A percentile compares a stretch with the other conserved stretches of the same genome.
phyloP scores from a whole-genome alignment of 805 yeast genomes.

The Kodamaea hsintzibuensis region DNA sequence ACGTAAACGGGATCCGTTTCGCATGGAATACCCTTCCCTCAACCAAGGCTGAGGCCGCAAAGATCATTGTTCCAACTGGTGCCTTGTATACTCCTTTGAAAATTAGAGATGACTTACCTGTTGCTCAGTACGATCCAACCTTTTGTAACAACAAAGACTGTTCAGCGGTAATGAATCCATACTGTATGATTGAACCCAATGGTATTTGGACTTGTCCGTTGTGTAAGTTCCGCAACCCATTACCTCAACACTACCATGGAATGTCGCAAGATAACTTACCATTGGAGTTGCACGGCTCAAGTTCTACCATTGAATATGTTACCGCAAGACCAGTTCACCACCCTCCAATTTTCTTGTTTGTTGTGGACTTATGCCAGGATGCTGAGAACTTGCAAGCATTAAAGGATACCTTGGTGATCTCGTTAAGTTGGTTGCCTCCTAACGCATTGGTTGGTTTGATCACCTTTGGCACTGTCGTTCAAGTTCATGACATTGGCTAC shows the following conservation, averaged over 20 bases:
- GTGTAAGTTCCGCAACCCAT: constrained; percentile 73
- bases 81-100: constrained; percentile 93
- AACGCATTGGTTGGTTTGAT: constrained; percentile 85
- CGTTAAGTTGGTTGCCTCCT: constrained; percentile 81
- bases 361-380: constrained; percentile 88
- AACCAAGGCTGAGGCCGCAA: constrained; percentile 83
- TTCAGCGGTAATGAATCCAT: constrained; percentile 85
- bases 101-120: constrained; percentile 69
- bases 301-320: constrained; percentile 83
- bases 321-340: constrained; percentile 75
- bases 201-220: constrained; percentile 87
- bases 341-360: constrained; percentile 86
- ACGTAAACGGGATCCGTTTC: constrained; percentile 45
- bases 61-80: constrained; percentile 92
- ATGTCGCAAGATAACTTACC: constrained; percentile 78
- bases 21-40: constrained; percentile 78
- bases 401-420: constrained; percentile 75
- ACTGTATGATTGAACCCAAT: constrained; percentile 74
- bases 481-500: constrained; percentile 76
- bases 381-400: constrained; percentile 81
- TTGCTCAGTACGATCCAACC: constrained; percentile 85
- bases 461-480: constrained; percentile 88
- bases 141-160: constrained; percentile 76
- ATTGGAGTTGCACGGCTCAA: constrained; percentile 65
- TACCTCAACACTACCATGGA: constrained; percentile 80